A percentile compares a stretch with the other conserved stretches of the same genome.
Evolutionary conservation across 192 early-diverging fungal species (phyloP).

Genomic region (Haplosporangium gracile): DNA sequence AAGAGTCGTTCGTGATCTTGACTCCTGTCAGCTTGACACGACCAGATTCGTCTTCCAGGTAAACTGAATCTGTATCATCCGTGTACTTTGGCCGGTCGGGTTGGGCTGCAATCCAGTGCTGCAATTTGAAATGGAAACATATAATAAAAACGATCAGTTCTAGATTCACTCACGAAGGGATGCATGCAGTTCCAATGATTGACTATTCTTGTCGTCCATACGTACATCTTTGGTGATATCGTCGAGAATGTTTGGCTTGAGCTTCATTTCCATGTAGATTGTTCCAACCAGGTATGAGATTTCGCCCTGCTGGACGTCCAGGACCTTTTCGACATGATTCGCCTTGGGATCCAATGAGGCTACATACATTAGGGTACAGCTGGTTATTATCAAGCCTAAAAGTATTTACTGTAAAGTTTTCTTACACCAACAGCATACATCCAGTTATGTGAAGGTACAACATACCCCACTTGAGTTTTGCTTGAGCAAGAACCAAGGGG

Average conservation of each 20-base stretch:
- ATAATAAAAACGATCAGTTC: neutral
- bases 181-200: neutral
- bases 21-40: slow-evolving; percentile 81
- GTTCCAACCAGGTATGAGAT: slow-evolving; percentile 88
- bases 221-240: slow-evolving; percentile 87
- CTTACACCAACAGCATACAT: neutral
- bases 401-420: too few species aligned
- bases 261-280: slow-evolving; percentile 86
- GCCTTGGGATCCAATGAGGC: slow-evolving; percentile 44
- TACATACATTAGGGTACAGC: neutral
- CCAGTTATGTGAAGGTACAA: neutral
- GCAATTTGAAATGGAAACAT: neutral
- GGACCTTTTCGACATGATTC: slow-evolving; percentile 69
- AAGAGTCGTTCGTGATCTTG: slow-evolving; percentile 59
- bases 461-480: slow-evolving; percentile 68
- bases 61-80: slow-evolving; percentile 69
- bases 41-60: slow-evolving; percentile 95
- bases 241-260: slow-evolving; percentile 93
- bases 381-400: neutral
- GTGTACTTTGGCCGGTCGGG: slow-evolving; percentile 76
- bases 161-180: neutral
- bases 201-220: neutral
- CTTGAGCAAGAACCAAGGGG: slow-evolving; percentile 68
- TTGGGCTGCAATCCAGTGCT: slow-evolving; percentile 78
- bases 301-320: slow-evolving; percentile 77